Conservation (phyloP, 2,329 filamentous ascomycete species). For the Sporothrix dimorphospora region DNA sequence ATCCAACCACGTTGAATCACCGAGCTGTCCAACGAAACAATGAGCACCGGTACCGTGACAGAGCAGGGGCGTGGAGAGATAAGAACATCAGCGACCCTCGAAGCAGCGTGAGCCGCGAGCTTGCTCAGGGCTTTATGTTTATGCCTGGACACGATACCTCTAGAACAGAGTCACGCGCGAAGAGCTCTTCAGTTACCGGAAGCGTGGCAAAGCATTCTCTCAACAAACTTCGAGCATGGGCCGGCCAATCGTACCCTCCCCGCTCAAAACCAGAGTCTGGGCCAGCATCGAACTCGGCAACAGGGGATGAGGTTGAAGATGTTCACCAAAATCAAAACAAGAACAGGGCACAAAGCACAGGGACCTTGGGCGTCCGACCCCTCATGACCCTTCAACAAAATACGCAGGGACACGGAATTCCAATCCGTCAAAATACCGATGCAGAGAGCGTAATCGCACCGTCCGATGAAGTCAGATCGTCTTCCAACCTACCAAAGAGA, state of each 20-base stretch:
- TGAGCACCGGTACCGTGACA: conserved; percentile 48
- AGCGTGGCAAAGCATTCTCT: conserved; percentile 50
- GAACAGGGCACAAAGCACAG: conserved; percentile 31
- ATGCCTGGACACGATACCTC: conserved; percentile 32
- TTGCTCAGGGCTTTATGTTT: conserved; percentile 44
- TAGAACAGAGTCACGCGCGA: conserved; percentile 37
- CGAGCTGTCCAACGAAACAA: conserved; percentile 47
- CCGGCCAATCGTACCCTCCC: conserved; percentile 39
- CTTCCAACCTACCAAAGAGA: conserved; percentile 36
- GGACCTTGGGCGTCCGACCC: conserved; percentile 37
- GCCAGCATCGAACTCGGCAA: neutral
- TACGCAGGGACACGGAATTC: neutral
- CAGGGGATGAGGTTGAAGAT: neutral
- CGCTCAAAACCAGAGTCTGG: conserved; percentile 37
- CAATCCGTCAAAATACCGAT: neutral
- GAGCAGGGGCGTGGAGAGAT: conserved; percentile 51
- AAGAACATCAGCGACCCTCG: conserved; percentile 46
- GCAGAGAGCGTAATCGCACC: neutral
- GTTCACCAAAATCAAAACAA: neutral
- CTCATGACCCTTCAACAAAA: conserved; percentile 37
- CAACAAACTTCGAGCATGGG: conserved; percentile 46
- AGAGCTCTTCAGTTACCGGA: conserved; percentile 39
- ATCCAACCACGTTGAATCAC: conserved; percentile 36
- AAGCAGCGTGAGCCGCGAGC: conserved; percentile 48
- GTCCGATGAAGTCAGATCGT: conserved; percentile 20